Conservation (phyloP, 129 eudicot genomes). For the Arctium lappa region DNA sequence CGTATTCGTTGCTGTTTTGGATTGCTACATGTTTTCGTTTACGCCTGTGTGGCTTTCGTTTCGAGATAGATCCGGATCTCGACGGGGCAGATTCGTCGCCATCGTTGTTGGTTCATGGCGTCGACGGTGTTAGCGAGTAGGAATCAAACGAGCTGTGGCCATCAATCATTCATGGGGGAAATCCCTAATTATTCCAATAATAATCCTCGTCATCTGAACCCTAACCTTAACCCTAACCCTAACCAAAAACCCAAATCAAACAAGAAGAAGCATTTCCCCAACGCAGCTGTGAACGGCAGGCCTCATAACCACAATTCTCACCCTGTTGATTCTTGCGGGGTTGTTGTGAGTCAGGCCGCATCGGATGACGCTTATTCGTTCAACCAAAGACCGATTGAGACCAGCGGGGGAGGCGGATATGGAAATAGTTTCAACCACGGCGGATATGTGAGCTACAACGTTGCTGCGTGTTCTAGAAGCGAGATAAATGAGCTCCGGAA, state of each 20-base stretch:
- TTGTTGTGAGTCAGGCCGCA: conserved; percentile 45
- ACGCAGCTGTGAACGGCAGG: conserved; percentile 33
- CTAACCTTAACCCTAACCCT: conserved; percentile 67
- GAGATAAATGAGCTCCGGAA: conserved; percentile 59
- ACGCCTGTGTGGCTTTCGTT: conserved; percentile 23
- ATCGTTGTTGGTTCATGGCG: conserved; percentile 44
- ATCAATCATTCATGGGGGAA: conserved; percentile 78
- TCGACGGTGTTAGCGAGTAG: conserved; percentile 77
- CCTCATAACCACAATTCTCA: conserved; percentile 6
- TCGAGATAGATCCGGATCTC: conserved; percentile 25
- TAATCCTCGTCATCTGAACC: conserved; percentile 46
- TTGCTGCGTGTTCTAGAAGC: conserved; percentile 43
- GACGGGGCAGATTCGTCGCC: conserved; percentile 26
- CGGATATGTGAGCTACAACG: conserved; percentile 43
- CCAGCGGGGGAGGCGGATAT: not conserved
- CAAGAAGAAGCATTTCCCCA: conserved; percentile 55
- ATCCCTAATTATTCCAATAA: conserved; percentile 41
- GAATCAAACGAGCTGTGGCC: conserved; percentile 59
- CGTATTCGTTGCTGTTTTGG: not conserved
- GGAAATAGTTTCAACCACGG: conserved; percentile 38
- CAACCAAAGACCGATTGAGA: conserved; percentile 41
- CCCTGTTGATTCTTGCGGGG: conserved; percentile 20
- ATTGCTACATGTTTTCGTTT: conserved; percentile 38
- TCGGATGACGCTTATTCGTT: conserved; percentile 81
- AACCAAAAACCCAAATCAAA: conserved; percentile 37